Evolutionary conservation across 2,329 filamentous ascomycete species (phyloP).

Genomic region (Cytospora paraplurivora): DNA sequence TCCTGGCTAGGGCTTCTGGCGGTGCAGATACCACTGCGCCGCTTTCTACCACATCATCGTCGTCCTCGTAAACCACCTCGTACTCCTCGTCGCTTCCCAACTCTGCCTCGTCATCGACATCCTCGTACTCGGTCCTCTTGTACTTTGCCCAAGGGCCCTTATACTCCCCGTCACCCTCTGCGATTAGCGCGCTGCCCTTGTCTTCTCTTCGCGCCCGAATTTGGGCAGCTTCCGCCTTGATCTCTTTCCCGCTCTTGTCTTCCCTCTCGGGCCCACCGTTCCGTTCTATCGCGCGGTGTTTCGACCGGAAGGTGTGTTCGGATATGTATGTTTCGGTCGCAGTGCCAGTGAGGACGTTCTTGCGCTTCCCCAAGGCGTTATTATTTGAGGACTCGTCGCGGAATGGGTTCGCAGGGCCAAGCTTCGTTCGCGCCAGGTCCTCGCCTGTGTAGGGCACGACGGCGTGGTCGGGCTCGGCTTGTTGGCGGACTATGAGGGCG

Average conservation of each 20-base stretch:
- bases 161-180: conserved; percentile 86
- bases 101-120: conserved; percentile 71
- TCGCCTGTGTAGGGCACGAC: conserved; percentile 70
- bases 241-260: conserved; percentile 54
- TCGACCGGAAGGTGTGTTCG: conserved; percentile 85
- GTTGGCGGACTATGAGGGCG: conserved; percentile 61
- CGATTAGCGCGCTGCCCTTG: conserved; percentile 81
- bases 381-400: conserved; percentile 55
- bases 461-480: conserved; percentile 58
- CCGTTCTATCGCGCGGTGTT: conserved; percentile 81
- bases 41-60: conserved; percentile 64
- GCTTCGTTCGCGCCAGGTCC: conserved; percentile 64
- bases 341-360: conserved; percentile 81
- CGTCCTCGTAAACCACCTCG: conserved; percentile 76
- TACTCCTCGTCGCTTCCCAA: conserved; percentile 79
- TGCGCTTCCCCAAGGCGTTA: conserved; percentile 61
- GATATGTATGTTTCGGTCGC: conserved; percentile 88
- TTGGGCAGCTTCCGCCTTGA: conserved; percentile 71
- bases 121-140: conserved; percentile 69
- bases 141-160: conserved; percentile 95
- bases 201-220: conserved; percentile 76
- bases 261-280: conserved; percentile 60
- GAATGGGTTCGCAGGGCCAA: conserved; percentile 77
- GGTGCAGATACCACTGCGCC: conserved; percentile 63
- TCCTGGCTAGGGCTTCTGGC: conserved; percentile 52